Base-by-base conservation (phyloP, 768 basidiomycete genomes). In the Leccinum boreale region DNA sequence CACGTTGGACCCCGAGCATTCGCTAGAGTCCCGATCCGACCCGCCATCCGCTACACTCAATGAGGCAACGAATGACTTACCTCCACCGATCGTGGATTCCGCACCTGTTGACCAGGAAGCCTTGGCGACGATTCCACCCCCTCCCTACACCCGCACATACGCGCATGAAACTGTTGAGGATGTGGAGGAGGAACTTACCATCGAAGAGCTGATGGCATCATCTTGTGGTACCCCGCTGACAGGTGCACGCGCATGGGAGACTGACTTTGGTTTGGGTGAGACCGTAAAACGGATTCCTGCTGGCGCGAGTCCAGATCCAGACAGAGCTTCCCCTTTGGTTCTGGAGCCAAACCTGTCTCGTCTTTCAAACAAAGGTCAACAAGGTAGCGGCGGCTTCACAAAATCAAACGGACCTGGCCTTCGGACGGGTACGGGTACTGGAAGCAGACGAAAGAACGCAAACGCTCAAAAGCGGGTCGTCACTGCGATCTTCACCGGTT, bases 201-300 rank as follows among this genome's bases (percentile, higher is more conserved):
- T 72, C 1, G 71, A 73, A 52, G 70, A 72, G 3, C n/a, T 72
- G 4, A 52, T 72, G 47, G 59, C 62, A 10, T 65, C 61, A 8
- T 65, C 72, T 50, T 54, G 57, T 3, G n/a, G 23, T 26, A 47
- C 48, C 19, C 57, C 70, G 19, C 45, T 73, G 24, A 59, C 31
- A 49, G 71, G 72, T 28, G 71, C 65, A 24, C 68, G 61, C 3
- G 71, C 72, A 44, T 72, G 71, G 72, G 71, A 72, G 35, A 68
- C 62, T 21, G 71, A 72, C 39, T 58, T 63, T 9, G 62, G 55
- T n/a, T 23, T 72, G 12, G 67, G 67, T 12, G 72, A 72, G 4
- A 72, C 72, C 17, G 65, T 72, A 15, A 72, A 72, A 49, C 67
- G 63, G 12, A 42, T 70, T n/a, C 59, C 70, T 39, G 23, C 26